A percentile compares a stretch with the other conserved stretches of the same genome.
These are phyloP conservation scores for Trichoderma gamsii DNA, from an alignment of 495 filamentous ascomycete species.

Conservation along the genomic window DNA sequence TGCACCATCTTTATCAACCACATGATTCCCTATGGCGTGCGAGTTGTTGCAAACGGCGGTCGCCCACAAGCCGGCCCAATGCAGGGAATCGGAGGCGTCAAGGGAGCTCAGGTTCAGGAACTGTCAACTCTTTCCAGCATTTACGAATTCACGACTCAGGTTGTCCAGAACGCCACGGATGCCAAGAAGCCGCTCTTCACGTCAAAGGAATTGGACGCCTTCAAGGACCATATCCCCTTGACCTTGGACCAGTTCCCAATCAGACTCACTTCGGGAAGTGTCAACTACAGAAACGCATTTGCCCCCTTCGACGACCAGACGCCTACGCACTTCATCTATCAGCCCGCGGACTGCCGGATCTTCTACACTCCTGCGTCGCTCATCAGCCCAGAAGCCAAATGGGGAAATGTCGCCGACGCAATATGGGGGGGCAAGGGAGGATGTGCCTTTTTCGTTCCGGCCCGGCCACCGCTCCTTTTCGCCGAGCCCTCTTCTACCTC, in stretches of 20 bases:
- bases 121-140: constrained; percentile 19
- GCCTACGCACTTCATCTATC: constrained; percentile 49
- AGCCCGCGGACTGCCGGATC: constrained; percentile 48
- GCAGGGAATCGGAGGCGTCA: constrained; percentile 54
- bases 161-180: constrained; percentile 18
- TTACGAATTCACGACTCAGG: constrained; percentile 15
- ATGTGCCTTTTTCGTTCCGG: neutral
- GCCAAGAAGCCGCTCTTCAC: constrained; percentile 17
- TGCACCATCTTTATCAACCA: constrained; percentile 56
- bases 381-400: constrained; percentile 35
- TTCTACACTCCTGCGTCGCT: constrained; percentile 47
- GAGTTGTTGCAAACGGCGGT: constrained; percentile 50
- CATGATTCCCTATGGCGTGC: constrained; percentile 44
- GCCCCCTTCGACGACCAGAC: constrained; percentile 25
- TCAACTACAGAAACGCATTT: constrained; percentile 37
- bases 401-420: constrained; percentile 47
- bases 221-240: constrained; percentile 24
- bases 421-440: constrained; percentile 77
- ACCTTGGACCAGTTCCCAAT: constrained; percentile 16
- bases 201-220: constrained; percentile 19
- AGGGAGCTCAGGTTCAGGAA: constrained; percentile 38
- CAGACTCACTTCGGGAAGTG: constrained; percentile 18
- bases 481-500: neutral
- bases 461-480: neutral
- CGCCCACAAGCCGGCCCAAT: constrained; percentile 47